Conservation (phyloP, 345 rosid species). For the Rhodamnia argentea region DNA sequence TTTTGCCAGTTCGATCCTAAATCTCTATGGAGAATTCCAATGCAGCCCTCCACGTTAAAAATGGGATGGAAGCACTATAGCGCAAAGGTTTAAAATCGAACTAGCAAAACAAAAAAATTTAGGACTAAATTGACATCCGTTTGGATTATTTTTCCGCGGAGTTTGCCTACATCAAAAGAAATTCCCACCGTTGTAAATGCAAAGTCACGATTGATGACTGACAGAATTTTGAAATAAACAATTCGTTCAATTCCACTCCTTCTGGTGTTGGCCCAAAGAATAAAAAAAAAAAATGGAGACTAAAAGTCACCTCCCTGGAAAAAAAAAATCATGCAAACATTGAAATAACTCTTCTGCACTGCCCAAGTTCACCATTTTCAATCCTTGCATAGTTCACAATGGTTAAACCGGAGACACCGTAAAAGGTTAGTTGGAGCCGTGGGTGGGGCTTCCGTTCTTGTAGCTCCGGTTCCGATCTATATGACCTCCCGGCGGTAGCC, state of each 20-base stretch:
- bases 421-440: no score
- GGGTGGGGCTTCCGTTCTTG: no score
- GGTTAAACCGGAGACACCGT: not conserved
- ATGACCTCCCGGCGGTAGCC: not conserved
- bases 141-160: not conserved
- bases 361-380: not conserved
- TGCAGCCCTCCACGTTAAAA: not conserved
- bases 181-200: not conserved
- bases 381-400: not conserved
- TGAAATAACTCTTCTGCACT: not conserved
- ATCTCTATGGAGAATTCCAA: no score
- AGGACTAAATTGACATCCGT: accelerated
- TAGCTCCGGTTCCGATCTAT: no score
- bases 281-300: not conserved
- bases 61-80: not conserved
- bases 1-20: not conserved
- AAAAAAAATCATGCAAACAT: not conserved
- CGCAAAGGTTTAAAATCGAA: accelerated
- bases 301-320: not conserved
- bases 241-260: not conserved
- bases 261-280: not conserved
- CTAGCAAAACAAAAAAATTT: not conserved
- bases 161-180: not conserved
- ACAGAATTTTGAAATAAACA: not conserved
- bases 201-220: not conserved